Evolutionary conservation across 257 asterid species (phyloP).

Genomic region (Ilex asprella): DNA sequence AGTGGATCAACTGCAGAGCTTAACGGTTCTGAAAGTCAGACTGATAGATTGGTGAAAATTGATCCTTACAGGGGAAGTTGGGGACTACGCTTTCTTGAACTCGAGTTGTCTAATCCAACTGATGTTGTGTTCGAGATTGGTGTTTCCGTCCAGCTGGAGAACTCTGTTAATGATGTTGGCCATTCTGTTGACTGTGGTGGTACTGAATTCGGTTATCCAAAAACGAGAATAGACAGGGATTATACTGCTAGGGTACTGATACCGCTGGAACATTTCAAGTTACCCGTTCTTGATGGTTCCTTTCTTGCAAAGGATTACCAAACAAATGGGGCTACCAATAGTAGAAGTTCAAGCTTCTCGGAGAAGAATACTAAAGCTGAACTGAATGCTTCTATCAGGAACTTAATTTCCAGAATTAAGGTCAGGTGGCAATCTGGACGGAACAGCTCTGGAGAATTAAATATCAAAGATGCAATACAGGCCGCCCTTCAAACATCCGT

Average conservation of each 20-base stretch:
- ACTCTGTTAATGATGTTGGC: constrained; percentile 29
- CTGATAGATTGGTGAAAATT: constrained; percentile 78
- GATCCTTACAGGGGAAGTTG: constrained; percentile 99
- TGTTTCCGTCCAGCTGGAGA: constrained; percentile 76
- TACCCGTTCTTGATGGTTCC: constrained; percentile 89
- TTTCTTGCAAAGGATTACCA: constrained; percentile 56
- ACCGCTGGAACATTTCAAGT: constrained; percentile 91
- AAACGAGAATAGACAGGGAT: constrained; percentile 92
- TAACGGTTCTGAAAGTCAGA: constrained; percentile 43
- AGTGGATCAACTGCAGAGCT: constrained; percentile 30
- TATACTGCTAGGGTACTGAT: constrained; percentile 87
- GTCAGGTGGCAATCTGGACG: constrained; percentile 99
- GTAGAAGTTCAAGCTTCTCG: constrained; percentile 58
- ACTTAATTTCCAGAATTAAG: constrained; percentile 76
- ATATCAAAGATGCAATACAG: constrained; percentile 88
- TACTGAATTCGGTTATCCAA: constrained; percentile 59
- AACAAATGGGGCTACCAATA: constrained; percentile 28
- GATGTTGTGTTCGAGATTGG: constrained; percentile 91
- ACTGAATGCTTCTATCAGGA: constrained; percentile 72
- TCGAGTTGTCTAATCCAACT: constrained; percentile 91
- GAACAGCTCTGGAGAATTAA: constrained; percentile 89
- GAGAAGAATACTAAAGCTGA: constrained; percentile 79
- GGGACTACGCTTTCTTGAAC: constrained; percentile 95
- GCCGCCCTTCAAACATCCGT: constrained; percentile 91
- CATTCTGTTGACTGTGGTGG: constrained; percentile 15